A percentile compares a stretch with the other conserved stretches of the same genome.
Evolutionary conservation across 331 rosid species (phyloP).

Genomic region (Spiraea crenata): DNA sequence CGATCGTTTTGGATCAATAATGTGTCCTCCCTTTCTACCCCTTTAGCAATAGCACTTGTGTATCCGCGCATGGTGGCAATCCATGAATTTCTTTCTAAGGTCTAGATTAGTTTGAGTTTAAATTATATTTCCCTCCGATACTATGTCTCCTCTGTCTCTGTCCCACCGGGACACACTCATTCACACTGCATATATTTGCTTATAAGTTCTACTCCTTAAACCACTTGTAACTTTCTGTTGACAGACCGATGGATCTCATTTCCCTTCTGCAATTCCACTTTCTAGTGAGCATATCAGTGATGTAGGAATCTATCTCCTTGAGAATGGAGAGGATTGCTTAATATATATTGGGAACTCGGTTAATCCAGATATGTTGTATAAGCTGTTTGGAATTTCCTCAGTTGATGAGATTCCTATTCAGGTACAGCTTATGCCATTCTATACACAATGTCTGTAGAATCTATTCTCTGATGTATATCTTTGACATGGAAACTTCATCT

Average conservation of each 20-base stretch:
- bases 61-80: slow-evolving; percentile 83
- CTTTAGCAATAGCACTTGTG: slow-evolving; percentile 74
- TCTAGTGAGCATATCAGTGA: slow-evolving; percentile 75
- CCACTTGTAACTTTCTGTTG: neutral
- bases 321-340: slow-evolving; percentile 76
- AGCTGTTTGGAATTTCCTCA: slow-evolving; percentile 59
- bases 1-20: slow-evolving; percentile 74
- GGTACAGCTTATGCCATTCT: slow-evolving; percentile 27
- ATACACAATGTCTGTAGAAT: neutral
- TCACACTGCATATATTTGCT: neutral
- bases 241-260: slow-evolving; percentile 59
- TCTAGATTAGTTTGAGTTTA: slow-evolving; percentile 8
- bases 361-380: slow-evolving; percentile 49
- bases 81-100: slow-evolving; percentile 68
- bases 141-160: neutral
- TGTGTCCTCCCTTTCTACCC: slow-evolving; percentile 63
- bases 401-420: slow-evolving; percentile 63
- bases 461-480: neutral
- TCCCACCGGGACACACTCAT: too few species aligned
- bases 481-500: neutral
- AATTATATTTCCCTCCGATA: neutral
- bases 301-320: slow-evolving; percentile 77
- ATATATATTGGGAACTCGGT: slow-evolving; percentile 66
- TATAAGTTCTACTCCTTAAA: neutral
- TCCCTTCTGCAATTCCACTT: slow-evolving; percentile 77